Evolutionary conservation across 1,284 basidiomycete genomes (phyloP).

Genomic region (Ganoderma leucocontextum): DNA sequence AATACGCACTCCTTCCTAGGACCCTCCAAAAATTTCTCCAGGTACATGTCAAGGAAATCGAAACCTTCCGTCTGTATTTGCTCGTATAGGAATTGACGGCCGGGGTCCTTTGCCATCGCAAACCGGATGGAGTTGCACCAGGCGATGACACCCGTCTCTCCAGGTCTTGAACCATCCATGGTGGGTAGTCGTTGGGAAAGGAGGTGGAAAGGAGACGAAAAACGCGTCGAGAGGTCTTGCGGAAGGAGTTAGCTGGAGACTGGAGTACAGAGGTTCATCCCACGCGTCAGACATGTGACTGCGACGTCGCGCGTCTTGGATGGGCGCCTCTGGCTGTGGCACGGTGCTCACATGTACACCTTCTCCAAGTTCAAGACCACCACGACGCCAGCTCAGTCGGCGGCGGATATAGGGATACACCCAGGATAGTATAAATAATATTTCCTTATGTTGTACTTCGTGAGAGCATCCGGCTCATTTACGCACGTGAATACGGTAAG

Average conservation of each 20-base stretch:
- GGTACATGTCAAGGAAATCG: constrained; percentile 79
- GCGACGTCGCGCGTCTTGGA: constrained; percentile 1
- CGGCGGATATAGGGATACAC: background rate
- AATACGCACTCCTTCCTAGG: constrained; percentile 66
- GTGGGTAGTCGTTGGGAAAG: background rate
- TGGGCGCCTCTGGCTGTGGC: background rate
- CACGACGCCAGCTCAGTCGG: background rate
- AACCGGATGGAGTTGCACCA: constrained; percentile 75
- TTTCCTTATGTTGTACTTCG: background rate
- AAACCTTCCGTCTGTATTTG: constrained; percentile 80
- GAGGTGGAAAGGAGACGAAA: background rate
- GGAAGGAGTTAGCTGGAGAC: constrained; percentile 8
- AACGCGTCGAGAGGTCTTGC: constrained; percentile 12
- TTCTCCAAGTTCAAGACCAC: background rate
- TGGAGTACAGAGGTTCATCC: constrained; percentile 23
- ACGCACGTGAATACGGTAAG: background rate
- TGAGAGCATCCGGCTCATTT: background rate
- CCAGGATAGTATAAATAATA: background rate
- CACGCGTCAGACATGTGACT: constrained; percentile 33
- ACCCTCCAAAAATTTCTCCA: constrained; percentile 73
- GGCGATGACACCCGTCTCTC: constrained; percentile 47
- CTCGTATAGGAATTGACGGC: constrained; percentile 70
- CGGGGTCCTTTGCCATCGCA: constrained; percentile 76
- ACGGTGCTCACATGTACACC: too few species aligned
- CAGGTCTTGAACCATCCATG: constrained; percentile 39